These are phyloP conservation scores for Populus deltoides DNA, from an alignment of 345 rosid species.

Conservation along the genomic window DNA sequence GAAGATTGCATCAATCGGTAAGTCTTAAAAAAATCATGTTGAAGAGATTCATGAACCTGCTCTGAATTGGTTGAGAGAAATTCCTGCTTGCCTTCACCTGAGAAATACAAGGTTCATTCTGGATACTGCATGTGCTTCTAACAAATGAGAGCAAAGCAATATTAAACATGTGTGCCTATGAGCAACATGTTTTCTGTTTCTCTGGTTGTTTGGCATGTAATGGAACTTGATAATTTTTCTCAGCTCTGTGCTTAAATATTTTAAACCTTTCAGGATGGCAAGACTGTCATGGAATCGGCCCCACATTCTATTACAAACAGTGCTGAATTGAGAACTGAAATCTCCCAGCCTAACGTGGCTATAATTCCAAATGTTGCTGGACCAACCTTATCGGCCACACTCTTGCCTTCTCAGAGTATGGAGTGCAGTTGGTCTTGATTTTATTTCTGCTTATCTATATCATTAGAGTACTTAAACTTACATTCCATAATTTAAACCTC, in stretches of 20 bases:
- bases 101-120: not conserved
- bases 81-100: not conserved
- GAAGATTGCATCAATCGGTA: slow-evolving; percentile 59
- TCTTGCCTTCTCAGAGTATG: slow-evolving; percentile 71
- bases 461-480: not conserved
- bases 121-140: not conserved
- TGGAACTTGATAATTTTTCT: slow-evolving; percentile 2
- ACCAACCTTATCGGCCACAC: slow-evolving; percentile 36
- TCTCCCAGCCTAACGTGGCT: slow-evolving; percentile 51
- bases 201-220: not conserved
- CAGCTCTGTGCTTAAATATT: not conserved
- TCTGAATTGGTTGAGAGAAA: not conserved
- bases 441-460: not conserved
- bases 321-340: slow-evolving; percentile 58
- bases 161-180: not conserved
- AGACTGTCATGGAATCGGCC: slow-evolving; percentile 43
- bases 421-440: slow-evolving; percentile 12
- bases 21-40: slow-evolving; percentile 17
- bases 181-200: not conserved
- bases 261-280: slow-evolving; percentile 44
- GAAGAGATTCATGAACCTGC: not conserved
- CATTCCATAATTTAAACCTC: slow-evolving; percentile 14
- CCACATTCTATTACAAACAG: slow-evolving; percentile 35
- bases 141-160: not conserved
- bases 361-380: slow-evolving; percentile 42